Conservation (phyloP, 306 rosid genomes). For the Vigna angularis region DNA sequence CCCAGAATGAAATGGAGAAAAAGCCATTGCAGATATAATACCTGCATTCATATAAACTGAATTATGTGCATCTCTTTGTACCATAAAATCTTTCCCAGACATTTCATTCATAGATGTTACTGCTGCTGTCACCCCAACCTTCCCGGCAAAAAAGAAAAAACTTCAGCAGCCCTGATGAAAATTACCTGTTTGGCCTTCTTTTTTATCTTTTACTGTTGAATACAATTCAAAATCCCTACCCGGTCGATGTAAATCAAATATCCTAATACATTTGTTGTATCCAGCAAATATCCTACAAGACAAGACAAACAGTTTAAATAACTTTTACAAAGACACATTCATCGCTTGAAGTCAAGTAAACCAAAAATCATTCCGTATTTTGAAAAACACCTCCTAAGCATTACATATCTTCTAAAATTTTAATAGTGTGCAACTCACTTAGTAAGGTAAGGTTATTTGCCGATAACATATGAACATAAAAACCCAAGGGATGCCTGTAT, state of each 20-base stretch:
- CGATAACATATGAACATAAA: constrained; percentile 26
- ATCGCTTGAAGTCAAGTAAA: constrained; percentile 20
- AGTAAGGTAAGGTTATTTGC: constrained; percentile 18
- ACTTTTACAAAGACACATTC: background rate
- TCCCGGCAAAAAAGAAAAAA: background rate
- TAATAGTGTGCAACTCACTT: background rate
- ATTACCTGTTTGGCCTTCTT: constrained; percentile 90
- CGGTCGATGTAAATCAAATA: constrained; percentile 96
- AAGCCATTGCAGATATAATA: constrained; percentile 87
- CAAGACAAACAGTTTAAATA: constrained; percentile 24
- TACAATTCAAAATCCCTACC: constrained; percentile 82
- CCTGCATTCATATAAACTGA: constrained; percentile 57
- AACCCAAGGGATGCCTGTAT: constrained; percentile 19
- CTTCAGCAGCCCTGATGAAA: constrained; percentile 29
- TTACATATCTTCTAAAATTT: constrained; percentile 22
- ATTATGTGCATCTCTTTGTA: constrained; percentile 32
- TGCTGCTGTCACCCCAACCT: background rate
- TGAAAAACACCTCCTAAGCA: constrained; percentile 11
- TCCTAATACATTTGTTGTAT: constrained; percentile 87
- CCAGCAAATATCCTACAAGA: constrained; percentile 89
- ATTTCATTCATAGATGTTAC: background rate
- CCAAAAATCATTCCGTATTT: constrained; percentile 22
- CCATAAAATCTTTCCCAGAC: constrained; percentile 14
- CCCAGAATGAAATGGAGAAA: constrained; percentile 85
- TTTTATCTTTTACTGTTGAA: constrained; percentile 81